These are phyloP conservation scores for Asterochloris erici DNA, from an alignment of 139 green algal species.

Conservation along the genomic window DNA sequence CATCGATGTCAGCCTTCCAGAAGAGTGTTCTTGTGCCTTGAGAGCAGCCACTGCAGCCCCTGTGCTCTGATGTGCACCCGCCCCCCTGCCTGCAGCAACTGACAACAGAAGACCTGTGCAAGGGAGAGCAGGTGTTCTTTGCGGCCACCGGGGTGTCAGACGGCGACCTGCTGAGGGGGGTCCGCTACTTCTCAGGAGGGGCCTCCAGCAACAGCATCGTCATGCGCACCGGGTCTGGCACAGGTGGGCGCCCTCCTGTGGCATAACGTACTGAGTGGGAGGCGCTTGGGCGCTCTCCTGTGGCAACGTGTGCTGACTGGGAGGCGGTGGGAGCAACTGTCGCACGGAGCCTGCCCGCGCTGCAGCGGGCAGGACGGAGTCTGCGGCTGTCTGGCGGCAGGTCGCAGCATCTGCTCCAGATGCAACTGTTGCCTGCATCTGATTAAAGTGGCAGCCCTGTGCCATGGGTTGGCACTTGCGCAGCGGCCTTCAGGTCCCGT, in stretches of 20 bases:
- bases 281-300: neutral
- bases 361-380: too few relatives aligned
- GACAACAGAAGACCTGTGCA: conserved; percentile 39
- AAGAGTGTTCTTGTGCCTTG: too few relatives aligned
- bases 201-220: conserved; percentile 75
- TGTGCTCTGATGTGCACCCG: neutral
- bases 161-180: conserved; percentile 68
- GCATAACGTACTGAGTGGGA: neutral
- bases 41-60: too few relatives aligned
- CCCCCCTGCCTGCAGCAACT: conserved; percentile 20
- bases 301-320: neutral
- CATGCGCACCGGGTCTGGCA: conserved; percentile 70
- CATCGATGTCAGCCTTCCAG: too few relatives aligned
- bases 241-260: conserved; percentile 25
- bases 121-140: conserved; percentile 69
- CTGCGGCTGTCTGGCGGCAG: neutral
- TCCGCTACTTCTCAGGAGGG: conserved; percentile 58
- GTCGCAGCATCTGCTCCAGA: neutral
- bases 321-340: neutral
- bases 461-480: too few relatives aligned
- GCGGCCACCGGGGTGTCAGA: conserved; percentile 77
- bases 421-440: neutral
- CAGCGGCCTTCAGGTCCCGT: too few relatives aligned
- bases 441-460: too few relatives aligned
- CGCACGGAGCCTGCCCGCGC: neutral